phyloP scores from a whole-genome alignment of 306 rosid genomes.

The Dryas drummondii region DNA sequence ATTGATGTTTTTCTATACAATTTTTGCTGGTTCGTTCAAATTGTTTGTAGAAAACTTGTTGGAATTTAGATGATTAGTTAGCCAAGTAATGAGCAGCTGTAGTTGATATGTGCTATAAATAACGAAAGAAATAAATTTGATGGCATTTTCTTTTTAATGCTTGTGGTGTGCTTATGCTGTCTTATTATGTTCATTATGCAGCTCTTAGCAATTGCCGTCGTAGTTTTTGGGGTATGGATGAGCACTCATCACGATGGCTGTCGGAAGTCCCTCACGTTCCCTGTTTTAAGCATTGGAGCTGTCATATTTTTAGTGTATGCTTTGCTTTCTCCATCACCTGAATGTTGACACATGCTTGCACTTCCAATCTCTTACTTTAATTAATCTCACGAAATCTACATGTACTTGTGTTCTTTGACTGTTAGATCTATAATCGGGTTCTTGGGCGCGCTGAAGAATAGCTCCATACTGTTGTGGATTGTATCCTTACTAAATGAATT shows the following conservation, averaged over 20 bases:
- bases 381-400: not conserved
- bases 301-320: conserved; percentile 75
- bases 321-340: conserved; percentile 4
- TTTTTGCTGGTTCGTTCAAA: not conserved
- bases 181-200: conserved; percentile 34
- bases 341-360: not conserved
- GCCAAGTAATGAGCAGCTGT: not conserved
- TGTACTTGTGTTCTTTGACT: conserved; percentile 23
- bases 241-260: conserved; percentile 80
- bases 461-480: conserved; percentile 69
- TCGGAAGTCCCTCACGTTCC: conserved; percentile 79
- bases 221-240: conserved; percentile 91
- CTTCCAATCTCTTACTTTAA: conserved; percentile 1
- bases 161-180: conserved; percentile 8
- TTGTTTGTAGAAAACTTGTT: not conserved
- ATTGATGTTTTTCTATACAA: not conserved
- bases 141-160: not conserved
- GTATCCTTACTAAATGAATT: conserved; percentile 58
- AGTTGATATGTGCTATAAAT: conserved; percentile 5
- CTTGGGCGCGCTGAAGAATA: conserved; percentile 82
- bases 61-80: not conserved
- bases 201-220: conserved; percentile 71
- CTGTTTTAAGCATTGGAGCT: conserved; percentile 76
- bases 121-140: not conserved
- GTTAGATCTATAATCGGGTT: conserved; percentile 83